Percentiles rank a stretch among this genome's conserved stretches.
Evolutionary conservation across 2,329 filamentous ascomycete genomes (phyloP).

Genomic region (Fusarium sp.): DNA sequence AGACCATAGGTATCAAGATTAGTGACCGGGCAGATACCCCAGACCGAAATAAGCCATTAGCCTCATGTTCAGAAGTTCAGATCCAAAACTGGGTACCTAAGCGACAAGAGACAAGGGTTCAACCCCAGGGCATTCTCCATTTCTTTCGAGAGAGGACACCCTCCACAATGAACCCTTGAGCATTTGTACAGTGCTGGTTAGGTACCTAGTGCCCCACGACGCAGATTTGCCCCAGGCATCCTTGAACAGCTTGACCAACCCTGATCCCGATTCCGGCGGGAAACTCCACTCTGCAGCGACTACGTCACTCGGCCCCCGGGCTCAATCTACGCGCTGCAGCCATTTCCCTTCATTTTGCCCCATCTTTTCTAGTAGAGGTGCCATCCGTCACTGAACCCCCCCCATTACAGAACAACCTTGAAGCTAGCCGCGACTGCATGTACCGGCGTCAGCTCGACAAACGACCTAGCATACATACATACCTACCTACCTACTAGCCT

Average conservation of each 20-base stretch:
- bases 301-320: constrained; percentile 37
- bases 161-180: constrained; percentile 26
- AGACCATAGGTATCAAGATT: background rate
- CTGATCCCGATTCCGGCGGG: constrained; percentile 26
- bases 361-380: constrained; percentile 27
- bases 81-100: background rate
- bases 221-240: constrained; percentile 7
- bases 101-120: constrained; percentile 22
- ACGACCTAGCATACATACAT: background rate
- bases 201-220: constrained; percentile 4
- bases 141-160: constrained; percentile 5
- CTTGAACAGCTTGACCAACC: constrained; percentile 22
- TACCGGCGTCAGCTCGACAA: constrained; percentile 25
- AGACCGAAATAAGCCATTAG: constrained; percentile 12
- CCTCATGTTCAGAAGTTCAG: constrained; percentile 2
- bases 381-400: constrained; percentile 14
- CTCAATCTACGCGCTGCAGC: constrained; percentile 25
- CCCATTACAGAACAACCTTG: constrained; percentile 18
- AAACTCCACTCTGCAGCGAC: constrained; percentile 25
- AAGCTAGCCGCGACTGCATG: constrained; percentile 26
- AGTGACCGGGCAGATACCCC: background rate
- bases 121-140: constrained; percentile 18
- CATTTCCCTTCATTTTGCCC: constrained; percentile 27
- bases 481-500: background rate
- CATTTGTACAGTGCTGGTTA: background rate